Percentiles rank a stretch among this genome's conserved stretches.
These are phyloP conservation scores for Nannizziopsis arthrosporioides DNA, from an alignment of 2,329 filamentous ascomycete genomes.

Conservation along the genomic window DNA sequence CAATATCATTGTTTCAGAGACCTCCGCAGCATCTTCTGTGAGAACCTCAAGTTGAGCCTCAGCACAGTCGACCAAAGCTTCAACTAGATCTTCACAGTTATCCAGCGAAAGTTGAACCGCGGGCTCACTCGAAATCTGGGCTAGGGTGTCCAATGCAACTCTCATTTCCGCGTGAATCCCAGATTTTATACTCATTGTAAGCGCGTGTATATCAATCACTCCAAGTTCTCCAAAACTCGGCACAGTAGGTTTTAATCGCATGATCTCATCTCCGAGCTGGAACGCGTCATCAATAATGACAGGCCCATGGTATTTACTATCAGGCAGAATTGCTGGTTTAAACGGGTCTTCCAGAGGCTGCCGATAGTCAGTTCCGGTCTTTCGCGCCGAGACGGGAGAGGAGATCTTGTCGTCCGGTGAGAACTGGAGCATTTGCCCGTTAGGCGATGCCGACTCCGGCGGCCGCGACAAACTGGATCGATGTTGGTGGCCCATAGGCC, in stretches of 20 bases:
- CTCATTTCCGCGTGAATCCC: conserved; percentile 85
- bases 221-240: conserved; percentile 69
- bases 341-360: conserved; percentile 29
- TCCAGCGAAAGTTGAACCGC: conserved; percentile 56
- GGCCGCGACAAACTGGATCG: conserved; percentile 20
- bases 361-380: conserved; percentile 13
- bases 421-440: conserved; percentile 14
- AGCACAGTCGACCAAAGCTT: conserved; percentile 78
- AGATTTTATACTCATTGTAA: conserved; percentile 80
- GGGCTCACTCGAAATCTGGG: conserved; percentile 55
- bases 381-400: conserved; percentile 16
- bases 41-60: conserved; percentile 77
- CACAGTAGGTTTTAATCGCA: conserved; percentile 59
- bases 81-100: conserved; percentile 76
- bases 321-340: conserved; percentile 37
- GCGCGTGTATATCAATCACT: conserved; percentile 75
- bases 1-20: conserved; percentile 75
- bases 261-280: conserved; percentile 55
- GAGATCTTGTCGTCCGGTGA: conserved; percentile 12
- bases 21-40: conserved; percentile 71
- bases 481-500: conserved; percentile 17
- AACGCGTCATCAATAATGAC: conserved; percentile 55
- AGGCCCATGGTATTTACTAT: conserved; percentile 55
- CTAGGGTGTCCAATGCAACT: conserved; percentile 73
- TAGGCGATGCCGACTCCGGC: conserved; percentile 19